phyloP scores from a whole-genome alignment of 768 basidiomycete genomes.

The Suillus bovinus region DNA sequence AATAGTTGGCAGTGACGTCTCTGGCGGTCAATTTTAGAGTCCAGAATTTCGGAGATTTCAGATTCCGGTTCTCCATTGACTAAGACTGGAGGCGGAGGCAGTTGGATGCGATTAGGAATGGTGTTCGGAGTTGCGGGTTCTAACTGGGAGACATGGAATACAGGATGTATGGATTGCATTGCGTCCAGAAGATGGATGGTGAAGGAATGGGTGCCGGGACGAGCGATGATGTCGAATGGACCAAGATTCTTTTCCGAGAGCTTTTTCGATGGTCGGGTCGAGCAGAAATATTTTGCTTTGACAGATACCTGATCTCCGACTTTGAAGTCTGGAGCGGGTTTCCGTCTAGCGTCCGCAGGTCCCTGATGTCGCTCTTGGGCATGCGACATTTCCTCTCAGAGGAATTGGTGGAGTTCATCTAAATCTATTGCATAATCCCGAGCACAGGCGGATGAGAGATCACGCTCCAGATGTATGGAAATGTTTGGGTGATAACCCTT shows the following conservation, averaged over 20 bases:
- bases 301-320: no score
- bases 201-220: no score
- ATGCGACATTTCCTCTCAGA: conserved; percentile 15
- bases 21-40: conserved; percentile 14
- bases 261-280: no score
- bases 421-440: conserved; percentile 24
- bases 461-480: conserved; percentile 16
- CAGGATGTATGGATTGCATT: no score
- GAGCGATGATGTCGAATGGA: no score
- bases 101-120: conserved; percentile 7
- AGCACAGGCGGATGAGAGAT: conserved; percentile 18
- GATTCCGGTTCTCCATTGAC: conserved; percentile 14
- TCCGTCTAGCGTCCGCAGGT: no score
- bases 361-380: no score
- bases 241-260: no score
- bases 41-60: conserved; percentile 18
- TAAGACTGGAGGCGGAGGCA: conserved; percentile 15
- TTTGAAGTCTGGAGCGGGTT: no score
- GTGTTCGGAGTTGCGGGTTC: conserved; percentile 2
- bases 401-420: conserved; percentile 17
- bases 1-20: conserved; percentile 6
- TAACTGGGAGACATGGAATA: conserved; percentile 10
- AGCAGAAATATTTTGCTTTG: no score
- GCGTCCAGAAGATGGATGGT: no score
- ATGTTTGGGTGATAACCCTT: conserved; percentile 28